phyloP scores from a whole-genome alignment of 352 stramenopile species.

The Pythium periplocum region DNA sequence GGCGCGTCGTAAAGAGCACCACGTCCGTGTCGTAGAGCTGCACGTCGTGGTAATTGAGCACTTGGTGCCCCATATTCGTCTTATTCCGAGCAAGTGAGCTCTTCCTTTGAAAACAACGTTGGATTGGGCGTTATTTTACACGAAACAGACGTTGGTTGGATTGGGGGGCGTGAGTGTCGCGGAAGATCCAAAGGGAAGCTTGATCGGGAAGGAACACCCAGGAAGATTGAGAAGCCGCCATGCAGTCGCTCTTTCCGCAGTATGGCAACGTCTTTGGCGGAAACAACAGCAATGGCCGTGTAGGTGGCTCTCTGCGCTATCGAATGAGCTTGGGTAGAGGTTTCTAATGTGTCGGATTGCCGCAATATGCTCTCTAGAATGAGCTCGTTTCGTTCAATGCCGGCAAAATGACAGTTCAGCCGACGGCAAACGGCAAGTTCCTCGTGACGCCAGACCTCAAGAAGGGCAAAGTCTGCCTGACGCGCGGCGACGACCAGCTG shows the following conservation, averaged over 20 bases:
- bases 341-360: not conserved
- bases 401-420: slow-evolving; percentile 82
- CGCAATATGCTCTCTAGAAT: slow-evolving; percentile 29
- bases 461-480: slow-evolving; percentile 88
- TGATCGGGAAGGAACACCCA: slow-evolving; percentile 14
- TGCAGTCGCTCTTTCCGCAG: slow-evolving; percentile 55
- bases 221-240: slow-evolving; percentile 4
- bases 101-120: not conserved
- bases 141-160: too few species aligned
- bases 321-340: not conserved
- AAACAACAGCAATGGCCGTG: slow-evolving; percentile 42
- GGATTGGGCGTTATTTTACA: not conserved
- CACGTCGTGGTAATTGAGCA: slow-evolving; percentile 78
- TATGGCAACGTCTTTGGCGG: slow-evolving; percentile 79
- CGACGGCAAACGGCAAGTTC: slow-evolving; percentile 81
- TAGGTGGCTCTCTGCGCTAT: slow-evolving; percentile 18
- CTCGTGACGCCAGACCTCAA: slow-evolving; percentile 84
- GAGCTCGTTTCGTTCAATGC: slow-evolving; percentile 90
- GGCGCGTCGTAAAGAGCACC: slow-evolving; percentile 40
- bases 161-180: too few species aligned
- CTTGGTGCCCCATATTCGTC: slow-evolving; percentile 30
- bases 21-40: slow-evolving; percentile 81
- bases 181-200: slow-evolving; percentile 13
- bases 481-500: slow-evolving; percentile 84
- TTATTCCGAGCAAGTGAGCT: not conserved